Percentiles rank a stretch among this genome's conserved stretches.
phyloP scores from a whole-genome alignment of 2,329 filamentous ascomycete species.

The Colletotrichum liriopes region DNA sequence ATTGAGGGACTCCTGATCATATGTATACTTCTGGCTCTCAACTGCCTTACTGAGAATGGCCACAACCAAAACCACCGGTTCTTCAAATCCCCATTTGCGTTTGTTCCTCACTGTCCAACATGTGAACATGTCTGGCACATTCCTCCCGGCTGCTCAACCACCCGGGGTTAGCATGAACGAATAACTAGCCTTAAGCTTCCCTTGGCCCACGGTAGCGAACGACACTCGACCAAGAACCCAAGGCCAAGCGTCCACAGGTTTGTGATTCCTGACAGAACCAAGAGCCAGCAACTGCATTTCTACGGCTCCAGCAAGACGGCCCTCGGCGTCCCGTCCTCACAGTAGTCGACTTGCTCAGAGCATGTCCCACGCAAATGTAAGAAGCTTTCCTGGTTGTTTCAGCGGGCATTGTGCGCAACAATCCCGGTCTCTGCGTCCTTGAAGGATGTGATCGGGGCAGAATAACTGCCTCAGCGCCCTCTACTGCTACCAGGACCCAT shows the following conservation, averaged over 20 bases:
- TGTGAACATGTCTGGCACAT: not conserved
- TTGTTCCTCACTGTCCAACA: not conserved
- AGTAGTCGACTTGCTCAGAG: not conserved
- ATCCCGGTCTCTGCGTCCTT: no score
- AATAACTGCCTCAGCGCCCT: not conserved
- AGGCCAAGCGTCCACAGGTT: not conserved
- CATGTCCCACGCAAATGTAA: not conserved
- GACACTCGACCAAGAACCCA: not conserved
- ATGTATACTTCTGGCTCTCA: not conserved
- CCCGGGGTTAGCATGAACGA: not conserved
- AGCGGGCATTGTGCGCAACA: no score
- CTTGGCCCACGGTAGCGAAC: conserved; percentile 10
- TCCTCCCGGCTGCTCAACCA: not conserved
- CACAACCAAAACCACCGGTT: not conserved
- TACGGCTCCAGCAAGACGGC: not conserved
- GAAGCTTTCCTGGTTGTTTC: no score
- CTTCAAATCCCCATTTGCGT: not conserved
- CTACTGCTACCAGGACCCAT: not conserved
- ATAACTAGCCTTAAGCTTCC: not conserved
- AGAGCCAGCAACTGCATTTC: not conserved
- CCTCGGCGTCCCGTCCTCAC: not conserved
- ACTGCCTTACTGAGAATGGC: not conserved
- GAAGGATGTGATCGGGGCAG: not conserved
- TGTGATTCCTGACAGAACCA: conserved; percentile 7
- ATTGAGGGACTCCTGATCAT: not conserved